phyloP scores from a whole-genome alignment of 2,329 filamentous ascomycete species.

The Ceratocystis papillata region DNA sequence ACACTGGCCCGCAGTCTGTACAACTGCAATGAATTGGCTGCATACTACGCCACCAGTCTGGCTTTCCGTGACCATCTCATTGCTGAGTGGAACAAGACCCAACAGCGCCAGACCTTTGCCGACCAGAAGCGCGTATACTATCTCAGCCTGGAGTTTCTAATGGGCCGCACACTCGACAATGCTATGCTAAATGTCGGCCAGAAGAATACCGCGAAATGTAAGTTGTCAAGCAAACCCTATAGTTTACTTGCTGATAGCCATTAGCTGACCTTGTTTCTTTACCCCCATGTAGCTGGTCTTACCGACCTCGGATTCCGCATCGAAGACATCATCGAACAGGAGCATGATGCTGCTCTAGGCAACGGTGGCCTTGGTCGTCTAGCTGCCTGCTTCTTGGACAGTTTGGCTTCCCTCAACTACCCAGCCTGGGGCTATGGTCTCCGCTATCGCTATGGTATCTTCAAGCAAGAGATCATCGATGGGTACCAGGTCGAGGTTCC shows the following conservation, averaged over 20 bases:
- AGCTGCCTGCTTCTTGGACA: constrained; percentile 94
- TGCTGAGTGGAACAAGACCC: constrained; percentile 94
- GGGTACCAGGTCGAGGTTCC: constrained; percentile 97
- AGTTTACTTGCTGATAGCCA: not conserved
- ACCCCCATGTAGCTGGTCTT: constrained; percentile 58
- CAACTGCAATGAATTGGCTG: constrained; percentile 93
- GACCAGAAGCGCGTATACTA: constrained; percentile 96
- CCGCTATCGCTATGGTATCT: constrained; percentile 92
- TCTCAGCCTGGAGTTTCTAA: constrained; percentile 91
- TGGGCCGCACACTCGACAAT: constrained; percentile 94
- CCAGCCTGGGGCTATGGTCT: constrained; percentile 96
- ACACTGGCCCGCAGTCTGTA: constrained; percentile 91
- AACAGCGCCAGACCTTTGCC: constrained; percentile 83
- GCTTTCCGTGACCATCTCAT: constrained; percentile 89
- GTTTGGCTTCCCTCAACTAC: constrained; percentile 85
- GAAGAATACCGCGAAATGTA: constrained; percentile 74
- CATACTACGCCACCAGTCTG: constrained; percentile 81
- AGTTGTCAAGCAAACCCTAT: constrained; percentile 27
- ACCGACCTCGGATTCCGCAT: constrained; percentile 87
- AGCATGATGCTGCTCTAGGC: constrained; percentile 90
- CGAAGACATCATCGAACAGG: constrained; percentile 87
- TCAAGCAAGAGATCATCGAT: constrained; percentile 98
- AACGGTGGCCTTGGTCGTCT: constrained; percentile 92
- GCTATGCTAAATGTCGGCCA: constrained; percentile 92
- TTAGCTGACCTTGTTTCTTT: constrained; percentile 25